Base-by-base conservation (phyloP, 495 filamentous ascomycete genomes). In the Cudoniella acicularis region DNA sequence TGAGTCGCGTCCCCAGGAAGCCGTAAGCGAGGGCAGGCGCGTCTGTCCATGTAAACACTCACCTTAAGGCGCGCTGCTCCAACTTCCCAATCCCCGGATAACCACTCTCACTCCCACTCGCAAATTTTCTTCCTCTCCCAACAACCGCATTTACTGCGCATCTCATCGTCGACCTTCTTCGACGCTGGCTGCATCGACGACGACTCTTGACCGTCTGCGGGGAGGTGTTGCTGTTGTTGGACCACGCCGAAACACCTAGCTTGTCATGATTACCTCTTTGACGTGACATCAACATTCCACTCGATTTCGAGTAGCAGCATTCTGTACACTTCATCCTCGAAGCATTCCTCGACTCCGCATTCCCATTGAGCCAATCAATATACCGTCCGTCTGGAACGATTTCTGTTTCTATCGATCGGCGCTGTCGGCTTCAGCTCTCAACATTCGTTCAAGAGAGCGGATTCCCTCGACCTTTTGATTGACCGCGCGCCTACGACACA, bases 221-320 rank as follows among this genome's bases (percentile, higher is more conserved):
- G 50, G 41, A 21, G 57, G 57, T 54, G 50, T 48, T 18, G 45
- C 47, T 17, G 21, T 20, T 53, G 49, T 36, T 48, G 23, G 36
- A 27, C 36, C 46, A 17, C 30, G 6, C 4, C 30, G 30, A 36
- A 18, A 41, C 18, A 42, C 24, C 22, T 8, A 45, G 18, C n/a
- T 24, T 50, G 59, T 61, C 59, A 62, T 62, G 59, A 62, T 30
- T 52, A 56, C 52, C 48, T 52, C 59, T 36, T 13, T 13, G 53
- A 52, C 52, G 21, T 52, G 36, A 57, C 25, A n/a, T n/a, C 59
- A 21, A 57, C 49, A 57, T 57, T 62, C 49, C 59, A 51, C 45
- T 55, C 50, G 36, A 1, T 48, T 49, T 61, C 52, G 52, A 61
- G 59, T 57, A 26, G 6, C 36, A 40, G 8, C 36, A 25, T 30